These are phyloP conservation scores for Trypanosoma boissoni DNA, from an alignment of 208 protist genomes.

Conservation along the genomic window DNA sequence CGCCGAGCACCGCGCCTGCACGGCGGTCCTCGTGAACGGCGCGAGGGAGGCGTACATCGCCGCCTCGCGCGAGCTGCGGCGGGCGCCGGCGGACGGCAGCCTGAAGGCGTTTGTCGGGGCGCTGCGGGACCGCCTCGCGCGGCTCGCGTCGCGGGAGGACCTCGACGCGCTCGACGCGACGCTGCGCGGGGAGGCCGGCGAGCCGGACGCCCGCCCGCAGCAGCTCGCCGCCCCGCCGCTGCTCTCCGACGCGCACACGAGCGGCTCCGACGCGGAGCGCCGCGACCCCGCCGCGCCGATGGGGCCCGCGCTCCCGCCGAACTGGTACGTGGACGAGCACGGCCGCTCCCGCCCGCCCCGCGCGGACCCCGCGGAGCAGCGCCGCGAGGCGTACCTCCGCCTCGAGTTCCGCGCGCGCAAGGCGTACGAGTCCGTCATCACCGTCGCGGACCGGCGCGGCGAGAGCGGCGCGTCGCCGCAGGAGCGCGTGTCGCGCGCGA, in stretches of 20 bases:
- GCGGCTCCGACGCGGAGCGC: constrained; percentile 54
- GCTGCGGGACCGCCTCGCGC: constrained; percentile 47
- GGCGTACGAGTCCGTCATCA: constrained; percentile 65
- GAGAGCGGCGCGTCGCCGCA: constrained; percentile 22
- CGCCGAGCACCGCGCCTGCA: constrained; percentile 5
- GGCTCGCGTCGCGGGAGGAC: constrained; percentile 29
- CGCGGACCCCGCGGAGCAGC: constrained; percentile 25
- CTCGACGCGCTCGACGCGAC: constrained; percentile 1
- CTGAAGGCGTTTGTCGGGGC: constrained; percentile 50
- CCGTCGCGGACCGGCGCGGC: constrained; percentile 29
- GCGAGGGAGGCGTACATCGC: constrained; percentile 46
- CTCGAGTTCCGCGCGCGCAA: constrained; percentile 68
- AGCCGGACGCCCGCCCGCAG: not conserved
- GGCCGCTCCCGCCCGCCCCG: constrained; percentile 55
- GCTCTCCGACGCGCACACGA: constrained; percentile 64
- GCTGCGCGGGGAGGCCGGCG: not conserved
- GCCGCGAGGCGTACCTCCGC: constrained; percentile 44
- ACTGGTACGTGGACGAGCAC: constrained; percentile 67
- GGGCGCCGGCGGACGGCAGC: constrained; percentile 31
- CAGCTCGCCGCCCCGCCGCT: constrained; percentile 38
- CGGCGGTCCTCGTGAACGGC: constrained; percentile 42
- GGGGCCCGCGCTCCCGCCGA: constrained; percentile 57
- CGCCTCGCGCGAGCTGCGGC: constrained; percentile 31
- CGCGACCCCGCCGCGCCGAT: constrained; percentile 6
- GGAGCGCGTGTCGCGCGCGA: constrained; percentile 23